Evolutionary conservation across 345 rosid genomes (phyloP).

Genomic region (Kandelia obovata): DNA sequence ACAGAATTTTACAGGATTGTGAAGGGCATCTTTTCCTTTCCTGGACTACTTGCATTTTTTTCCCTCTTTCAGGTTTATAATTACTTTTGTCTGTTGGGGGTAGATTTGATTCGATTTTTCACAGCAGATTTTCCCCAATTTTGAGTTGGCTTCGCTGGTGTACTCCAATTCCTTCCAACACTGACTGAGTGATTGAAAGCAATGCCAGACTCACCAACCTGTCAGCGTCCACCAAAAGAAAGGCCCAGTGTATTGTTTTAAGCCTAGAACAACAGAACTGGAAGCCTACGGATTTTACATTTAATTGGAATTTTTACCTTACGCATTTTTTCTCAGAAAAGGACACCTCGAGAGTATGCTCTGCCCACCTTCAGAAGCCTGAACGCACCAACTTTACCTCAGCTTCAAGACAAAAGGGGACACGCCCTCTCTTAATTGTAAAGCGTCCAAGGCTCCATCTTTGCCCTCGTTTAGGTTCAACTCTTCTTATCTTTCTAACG

Average conservation of each 20-base stretch:
- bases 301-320: constrained; percentile 3
- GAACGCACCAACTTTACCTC: not conserved
- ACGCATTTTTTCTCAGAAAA: too few relatives aligned
- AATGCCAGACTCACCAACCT: constrained; percentile 15
- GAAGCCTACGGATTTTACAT: too few relatives aligned
- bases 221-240: not conserved
- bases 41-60: not conserved
- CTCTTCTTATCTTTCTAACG: not conserved
- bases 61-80: not conserved
- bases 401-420: not conserved
- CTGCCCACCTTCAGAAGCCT: not conserved
- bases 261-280: too few relatives aligned
- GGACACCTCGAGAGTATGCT: too few relatives aligned
- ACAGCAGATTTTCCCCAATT: constrained; percentile 1
- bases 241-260: not conserved
- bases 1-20: constrained; percentile 19
- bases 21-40: constrained; percentile 22
- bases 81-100: not conserved
- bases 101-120: constrained; percentile 15
- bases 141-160: constrained; percentile 11
- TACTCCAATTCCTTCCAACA: constrained; percentile 4
- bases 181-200: constrained; percentile 22
- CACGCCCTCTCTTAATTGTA: not conserved
- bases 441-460: not conserved
- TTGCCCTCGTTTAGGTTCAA: not conserved